A percentile compares a stretch with the other conserved stretches of the same genome.
phyloP scores from a whole-genome alignment of 176 grass and related monocot genomes.

The Calamus simplicifolius region DNA sequence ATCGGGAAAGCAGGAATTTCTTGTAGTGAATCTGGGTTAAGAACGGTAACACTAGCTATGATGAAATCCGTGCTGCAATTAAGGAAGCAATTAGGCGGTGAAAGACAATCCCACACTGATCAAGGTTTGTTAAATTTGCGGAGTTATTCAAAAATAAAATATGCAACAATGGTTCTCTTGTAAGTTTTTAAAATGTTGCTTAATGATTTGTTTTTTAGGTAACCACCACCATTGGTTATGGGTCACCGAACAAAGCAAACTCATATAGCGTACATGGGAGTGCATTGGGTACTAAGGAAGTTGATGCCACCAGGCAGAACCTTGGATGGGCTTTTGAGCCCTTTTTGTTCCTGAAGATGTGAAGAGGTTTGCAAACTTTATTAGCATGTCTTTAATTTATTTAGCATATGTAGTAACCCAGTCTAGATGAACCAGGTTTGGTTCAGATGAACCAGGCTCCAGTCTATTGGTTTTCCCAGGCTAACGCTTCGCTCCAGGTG shows the following conservation, averaged over 20 bases:
- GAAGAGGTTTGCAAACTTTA: constrained; percentile 58
- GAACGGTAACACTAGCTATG: constrained; percentile 83
- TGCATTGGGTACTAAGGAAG: constrained; percentile 88
- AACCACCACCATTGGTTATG: constrained; percentile 95
- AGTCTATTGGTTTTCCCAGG: too few relatives aligned
- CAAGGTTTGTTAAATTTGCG: constrained; percentile 41
- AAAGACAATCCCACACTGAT: constrained; percentile 89
- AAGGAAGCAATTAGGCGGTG: constrained; percentile 84
- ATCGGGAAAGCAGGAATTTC: too few relatives aligned
- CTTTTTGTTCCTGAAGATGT: constrained; percentile 96
- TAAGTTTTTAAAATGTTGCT: too few relatives aligned
- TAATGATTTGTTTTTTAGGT: constrained; percentile 40
- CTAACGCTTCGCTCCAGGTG: too few relatives aligned
- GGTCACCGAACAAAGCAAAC: constrained; percentile 98
- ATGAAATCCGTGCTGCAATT: constrained; percentile 89
- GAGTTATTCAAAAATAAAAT: too few relatives aligned
- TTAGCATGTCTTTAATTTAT: constrained; percentile 1
- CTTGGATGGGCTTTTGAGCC: constrained; percentile 91
- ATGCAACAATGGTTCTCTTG: too few relatives aligned
- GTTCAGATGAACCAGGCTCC: too few relatives aligned
- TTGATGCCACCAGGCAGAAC: constrained; percentile 75
- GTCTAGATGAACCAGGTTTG: too few relatives aligned
- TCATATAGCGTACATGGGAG: constrained; percentile 94
- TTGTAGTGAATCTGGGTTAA: too few relatives aligned
- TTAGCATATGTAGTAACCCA: constrained; percentile 6